Conservation (phyloP, 768 basidiomycete genomes). For the Kwoniella bestiolae region DNA sequence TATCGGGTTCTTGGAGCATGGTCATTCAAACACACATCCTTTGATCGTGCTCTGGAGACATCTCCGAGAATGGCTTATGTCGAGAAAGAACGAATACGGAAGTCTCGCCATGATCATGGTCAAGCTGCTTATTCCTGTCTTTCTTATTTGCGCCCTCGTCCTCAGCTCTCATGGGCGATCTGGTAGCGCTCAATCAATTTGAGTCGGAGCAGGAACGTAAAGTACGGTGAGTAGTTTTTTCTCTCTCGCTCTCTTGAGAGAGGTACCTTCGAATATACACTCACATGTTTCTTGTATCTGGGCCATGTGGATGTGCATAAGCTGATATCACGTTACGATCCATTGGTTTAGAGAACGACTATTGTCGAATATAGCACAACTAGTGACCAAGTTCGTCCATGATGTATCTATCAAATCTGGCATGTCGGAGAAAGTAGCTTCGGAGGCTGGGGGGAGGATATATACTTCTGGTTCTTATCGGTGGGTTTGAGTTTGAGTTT, state of each 20-base stretch:
- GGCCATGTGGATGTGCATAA: too few species aligned
- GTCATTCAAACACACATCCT: too few species aligned
- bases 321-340: too few species aligned
- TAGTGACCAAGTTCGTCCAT: constrained; percentile 92
- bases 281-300: too few species aligned
- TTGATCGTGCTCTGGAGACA: too few species aligned
- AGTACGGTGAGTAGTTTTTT: constrained; percentile 69
- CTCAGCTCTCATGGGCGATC: constrained; percentile 86
- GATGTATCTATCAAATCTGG: constrained; percentile 77
- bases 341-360: constrained; percentile 89
- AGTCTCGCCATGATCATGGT: too few species aligned
- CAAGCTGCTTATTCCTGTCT: neutral
- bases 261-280: too few species aligned
- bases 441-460: constrained; percentile 93
- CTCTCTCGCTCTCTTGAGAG: constrained; percentile 62
- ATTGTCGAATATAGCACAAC: constrained; percentile 80
- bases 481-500: too few species aligned
- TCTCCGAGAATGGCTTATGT: too few species aligned
- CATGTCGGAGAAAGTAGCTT: constrained; percentile 83
- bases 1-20: too few species aligned
- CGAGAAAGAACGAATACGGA: too few species aligned
- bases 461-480: constrained; percentile 98
- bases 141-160: too few species aligned
- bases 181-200: constrained; percentile 81
- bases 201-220: constrained; percentile 86